Base-by-base conservation (phyloP, 2,329 filamentous ascomycete species). In the Penicillium sclerotigenum region DNA sequence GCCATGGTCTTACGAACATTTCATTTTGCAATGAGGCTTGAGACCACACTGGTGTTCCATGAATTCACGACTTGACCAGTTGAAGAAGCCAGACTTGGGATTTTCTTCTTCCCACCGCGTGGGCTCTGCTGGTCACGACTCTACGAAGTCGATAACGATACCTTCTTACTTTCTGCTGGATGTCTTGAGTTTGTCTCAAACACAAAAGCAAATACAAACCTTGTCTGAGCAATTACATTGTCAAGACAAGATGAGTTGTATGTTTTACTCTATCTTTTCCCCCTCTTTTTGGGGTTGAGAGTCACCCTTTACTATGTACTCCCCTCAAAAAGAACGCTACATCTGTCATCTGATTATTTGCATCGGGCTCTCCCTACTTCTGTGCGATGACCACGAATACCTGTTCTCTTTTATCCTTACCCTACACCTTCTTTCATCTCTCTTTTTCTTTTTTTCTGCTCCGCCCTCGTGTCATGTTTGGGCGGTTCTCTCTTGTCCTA, bases 31-130 rank as follows among this genome's bases (percentile, higher is more conserved):
- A 66, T 61, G 60, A 65, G 56, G 56, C 54, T 52, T 64, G 60
- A 62, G 51, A 58, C 56, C 65, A 65, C 53, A 61, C 65, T 62
- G 65, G 63, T 65, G 55, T 59, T 64, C 60, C 61, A 71, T 65
- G 67, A 69, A 63, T 63, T 69, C 59, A 70, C 60, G 66, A 70
- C 63, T 58, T 43, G 57, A 57, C 54, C 61, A 58, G 56, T 48
- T 47, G 58, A 54, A 60, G 61, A 57, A 47, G 48, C 52, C 26
- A 4, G 38, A 24, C 24, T 31, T 38, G 38, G 47, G 33, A 11
- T 9, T 24, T n/a, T 49, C 20, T 20, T 26, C 45, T 33, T 9
- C 31, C 24, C 40, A 33, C 34, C 33, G n/a, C n/a, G 22, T 45
- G 46, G 53, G 53, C 47, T 45, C 40, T 55, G 41, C 53, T 46